Base-by-base conservation (phyloP, 352 stramenopile genomes). In the Phytopythium litorale region DNA sequence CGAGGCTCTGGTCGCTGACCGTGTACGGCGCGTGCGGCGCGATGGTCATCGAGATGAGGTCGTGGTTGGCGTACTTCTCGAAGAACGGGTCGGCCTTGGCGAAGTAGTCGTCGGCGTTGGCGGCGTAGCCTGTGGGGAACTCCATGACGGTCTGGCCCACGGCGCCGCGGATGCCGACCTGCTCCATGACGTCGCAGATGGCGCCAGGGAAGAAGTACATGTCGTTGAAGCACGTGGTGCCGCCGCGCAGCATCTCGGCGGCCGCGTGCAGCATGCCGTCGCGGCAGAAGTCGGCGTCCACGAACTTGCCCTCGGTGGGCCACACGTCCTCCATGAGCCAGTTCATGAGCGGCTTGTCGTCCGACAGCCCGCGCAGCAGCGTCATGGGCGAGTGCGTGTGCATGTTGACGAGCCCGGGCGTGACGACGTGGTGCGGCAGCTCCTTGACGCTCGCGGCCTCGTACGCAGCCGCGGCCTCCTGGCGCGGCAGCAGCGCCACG, bases 201-300 rank as follows among this genome's bases (percentile, higher is more conserved):
- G 81, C 72, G 3, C 87, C 65, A 0, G 83, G 72, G 65, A 93
- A 96, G 67, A 94, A 96, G 79, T 95, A 97, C 89, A 97, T 97
- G 72, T 97, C 88, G 58, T 96, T 96, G 70, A 84, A 94, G 69
- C 88, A 97, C 18, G 89, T 97, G 30, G 87, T 96, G 35, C 89
- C 89, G 45, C 79, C 69, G 21, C 85, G 81, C n/a, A 97, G 79
- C 80, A 96, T 94, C 76, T 97, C 89, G n/a, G 88, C 88, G 7
- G 78, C 78, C 2, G 87, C 88, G 52, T 95, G 83, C 19, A 72
- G 75, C 64, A 86, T 88, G 45, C 84, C 88, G 49, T 90, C 79
- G 15, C 67, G 64, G 21, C 96, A 71, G 62, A 96, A 97, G 18
- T 85, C 78, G 4, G 78, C 74, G 25, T 64, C 68, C 3, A 97